These are phyloP conservation scores for Arthrobotrys iridis DNA, from an alignment of 2,329 filamentous ascomycete species.

Conservation along the genomic window DNA sequence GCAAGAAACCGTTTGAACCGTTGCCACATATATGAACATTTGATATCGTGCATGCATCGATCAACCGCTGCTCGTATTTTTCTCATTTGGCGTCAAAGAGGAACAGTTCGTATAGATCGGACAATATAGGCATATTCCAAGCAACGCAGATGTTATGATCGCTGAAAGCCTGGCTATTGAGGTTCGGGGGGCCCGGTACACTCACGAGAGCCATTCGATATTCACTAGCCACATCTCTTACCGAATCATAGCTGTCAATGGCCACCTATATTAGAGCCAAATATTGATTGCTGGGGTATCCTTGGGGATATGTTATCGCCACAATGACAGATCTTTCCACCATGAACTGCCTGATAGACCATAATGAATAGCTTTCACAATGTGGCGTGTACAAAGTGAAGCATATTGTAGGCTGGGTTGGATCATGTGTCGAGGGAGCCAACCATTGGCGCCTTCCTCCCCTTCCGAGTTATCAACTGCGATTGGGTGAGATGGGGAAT, in stretches of 20 bases:
- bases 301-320: too few species aligned
- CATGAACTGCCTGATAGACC: too few species aligned
- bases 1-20: too few species aligned
- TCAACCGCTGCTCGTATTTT: background rate
- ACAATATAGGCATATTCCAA: background rate
- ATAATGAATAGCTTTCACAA: too few species aligned
- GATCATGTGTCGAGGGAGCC: background rate
- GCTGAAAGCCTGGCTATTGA: background rate
- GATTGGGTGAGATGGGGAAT: slow-evolving; percentile 21
- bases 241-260: too few species aligned
- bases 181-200: background rate
- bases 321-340: too few species aligned
- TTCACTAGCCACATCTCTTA: background rate
- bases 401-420: background rate
- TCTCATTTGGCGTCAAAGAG: background rate
- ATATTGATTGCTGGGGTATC: too few species aligned
- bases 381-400: too few species aligned
- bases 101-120: background rate
- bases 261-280: too few species aligned
- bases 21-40: too few species aligned
- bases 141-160: background rate
- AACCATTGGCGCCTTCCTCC: slow-evolving; percentile 7
- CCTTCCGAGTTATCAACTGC: background rate
- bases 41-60: background rate
- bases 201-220: too few species aligned